Base-by-base conservation (phyloP, 345 rosid genomes). In the Aegle marmelos region DNA sequence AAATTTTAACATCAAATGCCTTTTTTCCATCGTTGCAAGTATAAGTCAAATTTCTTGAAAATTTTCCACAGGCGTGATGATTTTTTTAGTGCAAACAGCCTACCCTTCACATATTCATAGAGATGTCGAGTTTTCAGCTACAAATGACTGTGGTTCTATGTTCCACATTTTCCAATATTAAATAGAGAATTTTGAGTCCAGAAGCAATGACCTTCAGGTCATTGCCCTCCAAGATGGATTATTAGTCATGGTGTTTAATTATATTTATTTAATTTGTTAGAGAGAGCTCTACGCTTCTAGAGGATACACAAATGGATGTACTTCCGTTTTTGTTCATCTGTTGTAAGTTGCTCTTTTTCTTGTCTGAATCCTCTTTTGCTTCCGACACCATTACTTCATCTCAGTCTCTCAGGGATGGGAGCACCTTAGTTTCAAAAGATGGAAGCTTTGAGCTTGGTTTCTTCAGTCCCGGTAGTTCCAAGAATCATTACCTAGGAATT, bases 401-500 rank as follows among this genome's bases (percentile, higher is more conserved):
- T 5, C 50, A 57, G 13, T 54, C 53, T 6, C 45, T 79, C 11
- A 66, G 31, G 9, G 74, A 66, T 41, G 68, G 68, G 4, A 45
- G 45, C 9, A 56, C 81, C 17, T 4, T 79, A 24, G 70, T 72
- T 72, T 72, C 81, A 5, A 45, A 68, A 48, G 24, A 48, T 0
- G 73, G 73, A 36, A 73, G 10, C 10, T 79, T 73, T 10, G 77
- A 57, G 45, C 73, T 64, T 17, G 89, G 89, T 41, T 84, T 86
- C 75, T 86, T 82, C 84, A 84, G 82, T 70, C 89, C 89, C 30
- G 73, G 79, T 6, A 77, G 72, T 69, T 89, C 94, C 54, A 68
- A 41, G 50, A 87, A 81, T 6, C 85, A 81, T 63, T 90, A 84
- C 54, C 22, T 88, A 10, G 94, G 92, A 45, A 87, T 90, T 19